Evolutionary conservation across 305 asterid genomes (phyloP), one percentile per base, ranked within the genome.

Genomic region (Fraxinus paxiana): DNA sequence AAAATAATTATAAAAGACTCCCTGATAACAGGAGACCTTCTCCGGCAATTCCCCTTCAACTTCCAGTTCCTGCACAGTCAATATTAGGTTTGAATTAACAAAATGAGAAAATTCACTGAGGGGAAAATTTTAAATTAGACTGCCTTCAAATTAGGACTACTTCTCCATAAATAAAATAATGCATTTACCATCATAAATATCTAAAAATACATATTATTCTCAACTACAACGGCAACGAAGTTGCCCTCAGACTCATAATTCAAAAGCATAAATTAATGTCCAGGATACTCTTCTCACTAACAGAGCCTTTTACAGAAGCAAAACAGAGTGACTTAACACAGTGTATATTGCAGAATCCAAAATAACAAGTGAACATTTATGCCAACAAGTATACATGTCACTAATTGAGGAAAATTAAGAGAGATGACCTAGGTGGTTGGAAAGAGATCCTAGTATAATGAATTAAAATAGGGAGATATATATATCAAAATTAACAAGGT

Each of bases 1-100:
- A 87, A 96, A 96, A 84, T 96, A 96, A 86, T 96, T 96, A 88
- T 96, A 96, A 81, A 90, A 92, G 61, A 94, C 98, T 83, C 99
- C 99, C 82, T 94, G 93, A 82, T 94, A 91, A 89, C 91, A 92
- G 81, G 88, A 87, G 83, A 83, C 85, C 83, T 86, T 87, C 86
- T 92, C 98, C 12, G 99, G 95, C 84, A 86, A 86, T 77, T 84
- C 92, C 79, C 93, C 96, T 72, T 94, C 97, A 81, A 92, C 88
- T 85, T 89, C 92, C 87, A 94, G 84, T 41, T 91, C 97, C 99
- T 96, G 90, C 78, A 85, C 34, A 80, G 75, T 65, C 75, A 78
- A 84, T 71, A 83, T 71, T 78, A 28, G 75, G 77, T 76, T 75
- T 59, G 18, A 69, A 83, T 77, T 28, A 82, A 59, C 31, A 56